Evolutionary conservation across 169 alveolate species (phyloP).

Genomic region (Cryptosporidium andersoni): DNA sequence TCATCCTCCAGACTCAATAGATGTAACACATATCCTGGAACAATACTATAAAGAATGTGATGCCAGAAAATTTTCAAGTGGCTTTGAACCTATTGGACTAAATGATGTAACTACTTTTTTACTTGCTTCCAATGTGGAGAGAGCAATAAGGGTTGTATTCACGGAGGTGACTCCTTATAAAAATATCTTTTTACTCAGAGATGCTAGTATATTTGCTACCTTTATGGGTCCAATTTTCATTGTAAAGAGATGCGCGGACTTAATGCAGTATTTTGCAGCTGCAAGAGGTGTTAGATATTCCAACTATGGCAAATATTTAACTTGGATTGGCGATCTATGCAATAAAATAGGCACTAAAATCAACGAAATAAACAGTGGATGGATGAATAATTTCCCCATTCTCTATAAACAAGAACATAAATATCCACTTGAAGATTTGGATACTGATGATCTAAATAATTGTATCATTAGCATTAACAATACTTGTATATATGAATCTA

Average conservation of each 20-base stretch:
- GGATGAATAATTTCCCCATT: conserved; percentile 22
- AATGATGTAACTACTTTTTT: conserved; percentile 57
- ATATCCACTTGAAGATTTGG: too few species aligned
- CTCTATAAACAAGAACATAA: conserved; percentile 9
- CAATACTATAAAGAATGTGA: conserved; percentile 67
- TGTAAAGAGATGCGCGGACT: conserved; percentile 56
- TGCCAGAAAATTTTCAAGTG: conserved; percentile 60
- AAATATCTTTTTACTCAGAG: conserved; percentile 36
- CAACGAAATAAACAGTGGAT: conserved; percentile 50
- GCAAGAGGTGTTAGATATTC: conserved; percentile 70
- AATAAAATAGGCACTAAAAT: conserved; percentile 42
- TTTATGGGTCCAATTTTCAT: conserved; percentile 69
- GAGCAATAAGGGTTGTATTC: conserved; percentile 46
- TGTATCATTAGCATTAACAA: too few species aligned
- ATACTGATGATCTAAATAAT: too few species aligned
- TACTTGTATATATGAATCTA: too few species aligned
- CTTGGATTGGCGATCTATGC: conserved; percentile 58
- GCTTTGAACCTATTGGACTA: conserved; percentile 67
- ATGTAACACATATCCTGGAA: conserved; percentile 52
- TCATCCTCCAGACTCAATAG: conserved; percentile 68
- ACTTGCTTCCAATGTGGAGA: conserved; percentile 55
- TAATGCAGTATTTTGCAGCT: conserved; percentile 62
- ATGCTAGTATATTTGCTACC: conserved; percentile 54
- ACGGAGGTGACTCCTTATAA: conserved; percentile 62
- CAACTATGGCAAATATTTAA: conserved; percentile 30